These are phyloP conservation scores for Taiwanofungus camphoratus DNA, from an alignment of 1,284 basidiomycete species.

Conservation along the genomic window DNA sequence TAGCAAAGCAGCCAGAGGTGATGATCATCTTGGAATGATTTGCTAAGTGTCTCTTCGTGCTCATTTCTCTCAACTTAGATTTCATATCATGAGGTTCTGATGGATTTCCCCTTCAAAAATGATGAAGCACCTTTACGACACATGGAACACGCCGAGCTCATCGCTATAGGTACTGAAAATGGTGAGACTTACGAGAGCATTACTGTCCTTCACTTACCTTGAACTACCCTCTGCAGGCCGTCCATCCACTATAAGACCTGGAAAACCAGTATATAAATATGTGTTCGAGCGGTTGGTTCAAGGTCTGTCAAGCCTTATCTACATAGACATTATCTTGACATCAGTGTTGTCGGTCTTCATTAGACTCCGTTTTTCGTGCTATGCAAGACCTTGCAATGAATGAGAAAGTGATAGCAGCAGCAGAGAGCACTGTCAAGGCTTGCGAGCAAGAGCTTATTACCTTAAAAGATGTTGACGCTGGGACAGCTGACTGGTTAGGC, in stretches of 20 bases:
- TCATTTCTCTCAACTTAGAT: slow-evolving; percentile 40
- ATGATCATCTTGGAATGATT: slow-evolving; percentile 14
- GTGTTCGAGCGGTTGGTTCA: slow-evolving; percentile 80
- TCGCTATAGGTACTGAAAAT: slow-evolving; percentile 72
- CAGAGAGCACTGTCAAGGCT: slow-evolving; percentile 60
- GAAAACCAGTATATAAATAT: slow-evolving; percentile 84
- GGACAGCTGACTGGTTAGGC: slow-evolving; percentile 41
- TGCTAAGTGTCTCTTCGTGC: neutral
- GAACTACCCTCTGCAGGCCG: slow-evolving; percentile 47
- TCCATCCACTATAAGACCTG: slow-evolving; percentile 81
- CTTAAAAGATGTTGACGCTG: slow-evolving; percentile 57
- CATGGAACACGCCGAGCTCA: slow-evolving; percentile 89
- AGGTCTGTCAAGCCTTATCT: slow-evolving; percentile 39
- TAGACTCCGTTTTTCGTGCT: slow-evolving; percentile 78
- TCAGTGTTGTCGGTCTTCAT: neutral
- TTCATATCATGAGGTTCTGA: slow-evolving; percentile 78
- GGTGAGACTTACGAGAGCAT: slow-evolving; percentile 38
- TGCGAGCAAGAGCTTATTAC: slow-evolving; percentile 75
- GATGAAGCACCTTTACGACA: slow-evolving; percentile 77
- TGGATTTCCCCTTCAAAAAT: slow-evolving; percentile 89
- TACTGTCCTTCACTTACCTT: neutral
- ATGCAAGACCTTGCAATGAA: slow-evolving; percentile 81
- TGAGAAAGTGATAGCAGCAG: slow-evolving; percentile 60
- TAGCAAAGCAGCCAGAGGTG: slow-evolving; percentile 72
- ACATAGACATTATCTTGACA: neutral